Evolutionary conservation across 768 basidiomycete species (phyloP).

Genomic region (Trametes meyenii): DNA sequence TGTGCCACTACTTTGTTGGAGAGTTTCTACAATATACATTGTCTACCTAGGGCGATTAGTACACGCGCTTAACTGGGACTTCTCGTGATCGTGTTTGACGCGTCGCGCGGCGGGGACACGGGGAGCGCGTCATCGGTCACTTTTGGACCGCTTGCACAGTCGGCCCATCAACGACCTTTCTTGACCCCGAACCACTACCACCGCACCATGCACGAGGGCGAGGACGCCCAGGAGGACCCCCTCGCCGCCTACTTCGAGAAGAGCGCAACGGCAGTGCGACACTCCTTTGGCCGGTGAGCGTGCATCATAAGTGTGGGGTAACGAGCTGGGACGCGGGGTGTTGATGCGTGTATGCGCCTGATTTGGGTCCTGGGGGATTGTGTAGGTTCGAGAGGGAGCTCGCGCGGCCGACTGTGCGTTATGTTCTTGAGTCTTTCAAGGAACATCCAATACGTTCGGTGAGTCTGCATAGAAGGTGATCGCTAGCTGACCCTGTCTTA

Average conservation of each 20-base stretch:
- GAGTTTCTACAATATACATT: too few relatives aligned
- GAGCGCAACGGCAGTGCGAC: constrained; percentile 21
- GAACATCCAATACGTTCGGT: constrained; percentile 25
- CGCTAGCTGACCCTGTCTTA: not conserved
- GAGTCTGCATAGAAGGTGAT: not conserved
- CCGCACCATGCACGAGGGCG: not conserved
- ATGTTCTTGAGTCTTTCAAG: constrained; percentile 14
- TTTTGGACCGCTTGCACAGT: not conserved
- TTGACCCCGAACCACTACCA: not conserved
- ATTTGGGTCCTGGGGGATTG: too few relatives aligned
- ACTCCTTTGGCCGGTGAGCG: constrained; percentile 21
- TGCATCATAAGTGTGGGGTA: not conserved
- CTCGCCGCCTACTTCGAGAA: constrained; percentile 27
- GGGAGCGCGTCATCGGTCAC: constrained; percentile 9
- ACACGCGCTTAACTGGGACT: too few relatives aligned
- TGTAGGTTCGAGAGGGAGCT: constrained; percentile 22
- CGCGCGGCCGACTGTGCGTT: constrained; percentile 15
- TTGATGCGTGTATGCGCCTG: not conserved
- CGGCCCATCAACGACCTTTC: not conserved
- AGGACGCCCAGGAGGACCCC: constrained; percentile 15
- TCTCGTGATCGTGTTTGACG: constrained; percentile 11
- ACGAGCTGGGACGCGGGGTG: too few relatives aligned
- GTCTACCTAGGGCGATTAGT: too few relatives aligned
- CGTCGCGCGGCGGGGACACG: constrained; percentile 5
- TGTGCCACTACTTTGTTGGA: not conserved